Conservation (phyloP, 192 early-diverging fungal species). For the Chytriomyces sp. region DNA sequence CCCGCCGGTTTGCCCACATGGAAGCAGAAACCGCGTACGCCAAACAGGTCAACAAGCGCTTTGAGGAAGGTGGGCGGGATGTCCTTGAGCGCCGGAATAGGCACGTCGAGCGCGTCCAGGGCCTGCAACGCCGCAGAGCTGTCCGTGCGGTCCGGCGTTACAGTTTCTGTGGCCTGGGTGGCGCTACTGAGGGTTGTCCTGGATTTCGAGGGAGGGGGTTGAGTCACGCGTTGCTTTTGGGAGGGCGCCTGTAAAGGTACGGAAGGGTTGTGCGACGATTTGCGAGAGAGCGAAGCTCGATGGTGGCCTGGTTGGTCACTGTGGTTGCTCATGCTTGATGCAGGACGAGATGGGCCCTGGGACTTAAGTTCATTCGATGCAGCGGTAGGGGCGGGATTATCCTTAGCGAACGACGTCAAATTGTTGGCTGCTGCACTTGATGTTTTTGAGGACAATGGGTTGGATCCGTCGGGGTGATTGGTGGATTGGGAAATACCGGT, state of each 20-base stretch:
- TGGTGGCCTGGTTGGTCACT: not conserved
- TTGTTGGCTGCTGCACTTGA: not conserved
- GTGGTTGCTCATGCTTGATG: constrained; percentile 1
- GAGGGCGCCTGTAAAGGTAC: not conserved
- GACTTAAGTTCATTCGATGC: not conserved
- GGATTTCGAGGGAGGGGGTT: not conserved
- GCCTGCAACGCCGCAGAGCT: not conserved
- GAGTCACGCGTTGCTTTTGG: not conserved
- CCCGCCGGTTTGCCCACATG: constrained; percentile 8
- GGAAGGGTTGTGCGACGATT: not conserved
- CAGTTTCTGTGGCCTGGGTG: not conserved
- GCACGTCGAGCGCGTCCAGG: constrained; percentile 18
- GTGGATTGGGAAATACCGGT: not conserved
- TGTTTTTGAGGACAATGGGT: not conserved
- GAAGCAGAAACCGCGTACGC: constrained; percentile 16
- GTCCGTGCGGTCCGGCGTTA: not conserved
- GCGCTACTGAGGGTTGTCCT: not conserved
- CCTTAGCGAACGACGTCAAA: not conserved
- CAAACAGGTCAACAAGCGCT: constrained; percentile 9
- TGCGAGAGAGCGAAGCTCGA: not conserved
- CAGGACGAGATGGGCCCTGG: not conserved
- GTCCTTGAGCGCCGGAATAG: constrained; percentile 5
- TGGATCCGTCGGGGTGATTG: not conserved
- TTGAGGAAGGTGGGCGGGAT: constrained; percentile 23
- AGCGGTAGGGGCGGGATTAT: constrained; percentile 14